Base-by-base conservation (phyloP, 345 rosid species). In the Citropsis articulata region DNA sequence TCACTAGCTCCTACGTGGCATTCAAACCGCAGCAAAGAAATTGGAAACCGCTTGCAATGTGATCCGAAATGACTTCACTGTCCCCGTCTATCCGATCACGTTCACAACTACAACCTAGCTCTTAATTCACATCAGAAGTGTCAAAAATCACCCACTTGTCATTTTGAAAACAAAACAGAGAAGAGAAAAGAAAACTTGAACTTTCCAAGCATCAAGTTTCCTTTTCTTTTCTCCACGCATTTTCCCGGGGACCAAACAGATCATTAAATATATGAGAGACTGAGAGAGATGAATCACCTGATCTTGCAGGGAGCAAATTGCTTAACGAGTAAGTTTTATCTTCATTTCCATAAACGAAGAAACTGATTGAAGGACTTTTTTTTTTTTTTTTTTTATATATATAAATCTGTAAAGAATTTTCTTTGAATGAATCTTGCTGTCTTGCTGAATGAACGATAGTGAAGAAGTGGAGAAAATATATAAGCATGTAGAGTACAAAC, bases 181-280 rank as follows among this genome's bases (percentile, higher is more conserved):
- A 9, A 66, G n/a, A 9, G 24, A 38, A 36, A 66, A 66, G 21
- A 9, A 66, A 21, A 19, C 42, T 7, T 3, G 27, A 7, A 33
- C 13, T 35, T 36, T 35, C 31, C 65, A 61, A 27, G 65, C 31
- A 6, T 5, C 28, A 0, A 27, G 33, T 62, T 27, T 27, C 19
- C 7, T 62, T 27, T 27, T 4, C 21, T 13, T 16, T 64, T 42
- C 5, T 53, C 22, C 40, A 60, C 7, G 21, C 59, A 62, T 48
- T 75, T 75, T 75, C 78, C 7, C 69, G 30, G 30, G n/a, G 31
- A 75, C 61, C 78, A 75, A 65, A 75, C 62, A 75, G 25, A 28
- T 5, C 6, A 64, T 9, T 36, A 60, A n/a, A 31, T 6, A 4
- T 0, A 27, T 3, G 31, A 19, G 60, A 75, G 21, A 22, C 14